Evolutionary conservation across 345 rosid genomes (phyloP).

Genomic region (Gossypium thurberi): DNA sequence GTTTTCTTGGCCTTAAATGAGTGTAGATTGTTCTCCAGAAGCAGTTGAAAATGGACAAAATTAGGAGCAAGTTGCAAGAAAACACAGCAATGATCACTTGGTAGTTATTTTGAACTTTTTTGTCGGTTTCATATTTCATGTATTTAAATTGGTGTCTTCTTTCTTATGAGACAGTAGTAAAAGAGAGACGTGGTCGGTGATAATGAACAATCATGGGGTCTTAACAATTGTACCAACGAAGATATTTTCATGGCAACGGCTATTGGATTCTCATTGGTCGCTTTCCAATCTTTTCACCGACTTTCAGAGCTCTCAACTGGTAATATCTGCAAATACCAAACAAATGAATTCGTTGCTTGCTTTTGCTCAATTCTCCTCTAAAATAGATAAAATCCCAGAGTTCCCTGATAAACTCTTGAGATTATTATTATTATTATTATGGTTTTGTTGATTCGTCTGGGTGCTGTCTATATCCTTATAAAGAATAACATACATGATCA

Average conservation of each 20-base stretch:
- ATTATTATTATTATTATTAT: not conserved
- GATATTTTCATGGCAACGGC: constrained; percentile 1
- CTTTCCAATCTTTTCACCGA: not conserved
- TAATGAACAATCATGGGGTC: not conserved
- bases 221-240: not conserved
- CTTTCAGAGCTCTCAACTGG: not conserved
- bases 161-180: not conserved
- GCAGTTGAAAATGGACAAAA: constrained; percentile 29
- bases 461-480: too few relatives aligned
- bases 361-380: not conserved
- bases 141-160: not conserved
- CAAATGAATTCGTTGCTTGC: not conserved
- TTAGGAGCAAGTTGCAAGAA: constrained; percentile 30
- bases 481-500: too few relatives aligned
- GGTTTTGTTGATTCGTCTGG: too few relatives aligned
- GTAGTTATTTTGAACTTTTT: not conserved
- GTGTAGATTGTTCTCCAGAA: constrained; percentile 31
- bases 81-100: constrained; percentile 10
- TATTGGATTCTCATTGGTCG: constrained; percentile 10
- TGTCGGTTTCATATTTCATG: not conserved
- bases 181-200: not conserved
- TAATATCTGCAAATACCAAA: not conserved
- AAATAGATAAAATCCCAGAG: not conserved
- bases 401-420: not conserved
- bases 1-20: constrained; percentile 23